Percentiles rank a stretch among this genome's conserved stretches.
Evolutionary conservation across 2,329 filamentous ascomycete genomes (phyloP).

Genomic region (Cyphellophora europaea): DNA sequence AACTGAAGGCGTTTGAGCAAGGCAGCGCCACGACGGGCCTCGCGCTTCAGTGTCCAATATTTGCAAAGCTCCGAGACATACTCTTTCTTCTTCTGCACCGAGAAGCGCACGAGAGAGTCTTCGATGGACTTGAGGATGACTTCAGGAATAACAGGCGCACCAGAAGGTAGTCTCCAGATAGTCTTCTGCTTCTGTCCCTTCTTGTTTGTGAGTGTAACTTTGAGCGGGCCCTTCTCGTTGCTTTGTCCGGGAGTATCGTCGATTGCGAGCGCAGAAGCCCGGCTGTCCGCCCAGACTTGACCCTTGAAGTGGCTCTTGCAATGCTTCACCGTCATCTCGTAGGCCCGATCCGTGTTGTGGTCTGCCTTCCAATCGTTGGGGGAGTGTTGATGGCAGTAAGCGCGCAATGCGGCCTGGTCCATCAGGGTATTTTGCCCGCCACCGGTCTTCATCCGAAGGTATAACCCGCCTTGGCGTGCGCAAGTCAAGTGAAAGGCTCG

Average conservation of each 20-base stretch:
- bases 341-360: slow-evolving; percentile 71
- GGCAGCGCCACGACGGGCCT: slow-evolving; percentile 82
- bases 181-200: slow-evolving; percentile 51
- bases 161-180: slow-evolving; percentile 86
- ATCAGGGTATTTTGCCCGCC: slow-evolving; percentile 70
- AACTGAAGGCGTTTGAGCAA: slow-evolving; percentile 87
- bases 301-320: slow-evolving; percentile 86
- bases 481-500: slow-evolving; percentile 97
- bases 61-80: slow-evolving; percentile 88
- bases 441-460: slow-evolving; percentile 91
- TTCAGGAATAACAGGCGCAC: slow-evolving; percentile 86
- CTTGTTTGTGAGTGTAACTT: slow-evolving; percentile 49
- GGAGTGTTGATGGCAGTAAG: slow-evolving; percentile 92
- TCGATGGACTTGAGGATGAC: slow-evolving; percentile 81
- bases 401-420: slow-evolving; percentile 77
- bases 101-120: slow-evolving; percentile 70
- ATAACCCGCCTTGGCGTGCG: slow-evolving; percentile 76
- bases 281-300: slow-evolving; percentile 84
- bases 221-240: slow-evolving; percentile 38
- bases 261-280: slow-evolving; percentile 69
- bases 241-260: slow-evolving; percentile 45
- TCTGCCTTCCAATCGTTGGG: slow-evolving; percentile 81
- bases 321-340: slow-evolving; percentile 73
- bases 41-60: slow-evolving; percentile 96
- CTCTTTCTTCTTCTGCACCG: slow-evolving; percentile 67